Percentiles rank a stretch among this genome's conserved stretches.
These are phyloP conservation scores for Cryptomeria japonica DNA, from an alignment of 75 land plant genomes.

Conservation along the genomic window DNA sequence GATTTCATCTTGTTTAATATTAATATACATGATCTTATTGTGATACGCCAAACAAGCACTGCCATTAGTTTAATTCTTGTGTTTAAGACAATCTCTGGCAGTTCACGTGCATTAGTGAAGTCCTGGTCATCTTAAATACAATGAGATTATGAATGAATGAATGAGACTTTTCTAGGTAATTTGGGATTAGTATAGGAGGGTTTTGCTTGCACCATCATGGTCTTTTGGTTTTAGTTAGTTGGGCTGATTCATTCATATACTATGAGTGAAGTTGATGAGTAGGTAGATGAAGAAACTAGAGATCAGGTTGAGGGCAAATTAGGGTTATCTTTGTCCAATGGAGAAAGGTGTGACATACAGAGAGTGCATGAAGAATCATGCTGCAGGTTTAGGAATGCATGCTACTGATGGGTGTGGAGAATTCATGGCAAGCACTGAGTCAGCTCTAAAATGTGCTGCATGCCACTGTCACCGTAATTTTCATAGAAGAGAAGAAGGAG, in stretches of 20 bases:
- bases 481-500: slow-evolving; percentile 25
- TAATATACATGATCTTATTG: background rate
- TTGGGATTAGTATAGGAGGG: too few species aligned
- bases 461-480: slow-evolving; percentile 61
- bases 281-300: background rate
- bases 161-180: too few species aligned
- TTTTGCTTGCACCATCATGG: background rate
- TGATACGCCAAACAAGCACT: background rate
- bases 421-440: slow-evolving; percentile 37
- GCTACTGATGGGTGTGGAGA: slow-evolving; percentile 63
- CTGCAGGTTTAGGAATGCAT: slow-evolving; percentile 39
- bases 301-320: background rate
- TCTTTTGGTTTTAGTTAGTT: background rate
- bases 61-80: background rate
- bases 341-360: slow-evolving; percentile 26
- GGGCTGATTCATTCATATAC: background rate
- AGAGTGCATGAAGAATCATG: slow-evolving; percentile 65
- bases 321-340: background rate
- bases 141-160: background rate
- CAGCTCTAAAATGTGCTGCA: slow-evolving; percentile 36
- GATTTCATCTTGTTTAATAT: background rate
- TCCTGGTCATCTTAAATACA: background rate
- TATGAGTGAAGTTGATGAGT: background rate
- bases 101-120: background rate
- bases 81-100: background rate